Evolutionary conservation across 768 basidiomycete genomes (phyloP), one percentile per base, ranked within the genome.

Genomic region (Amanita pseudoporphyria): DNA sequence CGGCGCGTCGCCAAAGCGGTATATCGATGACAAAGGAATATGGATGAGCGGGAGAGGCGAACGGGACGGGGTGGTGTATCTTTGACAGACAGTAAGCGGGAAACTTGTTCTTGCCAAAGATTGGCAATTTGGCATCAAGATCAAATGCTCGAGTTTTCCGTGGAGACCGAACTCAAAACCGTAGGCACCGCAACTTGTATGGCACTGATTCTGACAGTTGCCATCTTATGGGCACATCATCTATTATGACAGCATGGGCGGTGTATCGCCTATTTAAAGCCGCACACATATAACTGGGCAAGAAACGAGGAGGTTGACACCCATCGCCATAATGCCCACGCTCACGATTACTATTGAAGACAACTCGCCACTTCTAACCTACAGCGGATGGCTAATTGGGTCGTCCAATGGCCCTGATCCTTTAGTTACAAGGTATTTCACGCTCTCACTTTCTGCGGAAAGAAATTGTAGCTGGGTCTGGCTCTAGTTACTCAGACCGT

Each of bases 341-440:
- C 54, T 63, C 38, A 63, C 62, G 9, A 63, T 54, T 13, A 66
- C 66, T 0, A 54, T 69, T 42, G 68, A 69, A 54, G 68, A 69
- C 41, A 59, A 59, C 14, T 62, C 63, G 0, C 67, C 68, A 6
- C 38, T 65, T 3, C 53, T 69, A 28, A 36, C 52, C 16, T 63
- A 35, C 14, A 13, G 64, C 50, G 54, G 51, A 22, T 42, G 16
- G 24, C 50, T 21, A 13, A n/a, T 26, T 6, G 45, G 35, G 6
- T 21, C 33, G 2, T 36, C 21, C 9, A 21, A 37, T 47, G 45
- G 22, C 7, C 5, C 9, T 2, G 24, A 47, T 37, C 0, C 0
- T 1, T 22, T 42, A 14, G 24, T n/a, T 28, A 42, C 33, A 16
- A 14, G 14, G 45, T 46, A 37, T 24, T 12, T 37, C n/a, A 40